Base-by-base conservation (phyloP, 202 grass and related monocot genomes). In the Hordeum pubiflorum region DNA sequence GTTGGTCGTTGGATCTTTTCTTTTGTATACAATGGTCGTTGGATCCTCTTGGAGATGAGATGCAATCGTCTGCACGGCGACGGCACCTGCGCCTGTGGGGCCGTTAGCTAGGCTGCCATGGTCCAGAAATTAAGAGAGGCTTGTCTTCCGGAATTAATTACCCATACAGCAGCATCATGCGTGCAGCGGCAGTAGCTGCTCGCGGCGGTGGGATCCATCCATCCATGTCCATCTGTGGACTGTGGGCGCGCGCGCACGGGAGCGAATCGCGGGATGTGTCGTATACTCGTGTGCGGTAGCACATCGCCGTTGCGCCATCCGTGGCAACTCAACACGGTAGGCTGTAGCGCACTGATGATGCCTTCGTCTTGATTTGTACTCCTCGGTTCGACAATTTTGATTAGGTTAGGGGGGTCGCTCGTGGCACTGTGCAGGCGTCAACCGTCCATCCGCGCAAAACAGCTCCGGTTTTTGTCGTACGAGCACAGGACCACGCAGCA, bases 111-210 rank as follows among this genome's bases (percentile, higher is more conserved):
- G 44, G 29, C 13, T 74, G 58, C 69, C 68, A 36, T 63, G 80
- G 69, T 26, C n/a, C 13, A 74, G 69, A 50, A 37, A 48, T 18
- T 76, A 60, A 76, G 74, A 61, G 39, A 61, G 74, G 27, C 60
- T 12, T 39, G 3, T 11, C 15, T 10, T 9, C 3, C 21, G 2
- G 36, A 22, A 41, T 27, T 60, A 41, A 68, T 10, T 68, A 68
- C 20, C 21, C 55, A 27, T 21, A 61, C 26, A 48, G 14, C 44
- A 17, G 39, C 39, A 10, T 11, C 39, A 41, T 40, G 39, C 39
- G 39, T 41, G 40, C 40, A 3, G 44, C 44, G 44, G 44, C 44
- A 48, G 44, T 48, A 48, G 44, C 44, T 17, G 44, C 14, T 48
- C 44, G 44, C 44, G 44, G 44, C 44, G 44, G 44, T 17, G 44